phyloP scores from a whole-genome alignment of 2,329 filamentous ascomycete species.

The Monosporascus cannonballus region DNA sequence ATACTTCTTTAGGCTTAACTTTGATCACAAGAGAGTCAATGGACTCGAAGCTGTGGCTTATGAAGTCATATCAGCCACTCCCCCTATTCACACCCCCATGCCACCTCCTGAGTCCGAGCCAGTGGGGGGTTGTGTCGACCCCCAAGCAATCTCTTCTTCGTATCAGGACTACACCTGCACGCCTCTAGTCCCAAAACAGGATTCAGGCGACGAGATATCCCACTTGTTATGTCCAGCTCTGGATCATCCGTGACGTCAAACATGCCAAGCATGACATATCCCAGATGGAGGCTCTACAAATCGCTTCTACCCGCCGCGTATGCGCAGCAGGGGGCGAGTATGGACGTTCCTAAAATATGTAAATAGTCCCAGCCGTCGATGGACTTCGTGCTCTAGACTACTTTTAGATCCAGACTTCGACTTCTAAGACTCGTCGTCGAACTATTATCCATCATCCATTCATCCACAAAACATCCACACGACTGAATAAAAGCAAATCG shows the following conservation, averaged over 20 bases:
- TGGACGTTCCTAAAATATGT: conserved; percentile 7
- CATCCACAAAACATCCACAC: neutral
- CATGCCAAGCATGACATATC: conserved; percentile 6
- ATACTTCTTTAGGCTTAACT: neutral
- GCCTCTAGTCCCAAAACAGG: conserved; percentile 6
- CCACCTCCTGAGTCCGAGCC: neutral
- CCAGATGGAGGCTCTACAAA: neutral
- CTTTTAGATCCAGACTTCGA: neutral
- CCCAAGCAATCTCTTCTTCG: neutral
- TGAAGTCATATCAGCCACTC: neutral
- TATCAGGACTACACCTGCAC: neutral
- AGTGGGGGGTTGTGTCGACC: neutral
- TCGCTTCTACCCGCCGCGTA: neutral
- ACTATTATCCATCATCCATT: neutral
- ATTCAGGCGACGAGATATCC: conserved; percentile 1
- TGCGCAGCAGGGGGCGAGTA: neutral
- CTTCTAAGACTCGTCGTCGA: too few species aligned
- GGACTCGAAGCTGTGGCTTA: neutral
- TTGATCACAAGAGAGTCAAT: neutral
- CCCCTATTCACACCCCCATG: neutral
- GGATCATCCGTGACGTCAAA: conserved; percentile 10
- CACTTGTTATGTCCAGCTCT: conserved; percentile 2
- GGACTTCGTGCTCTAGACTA: neutral
- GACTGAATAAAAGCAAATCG: neutral
- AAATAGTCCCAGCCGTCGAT: conserved; percentile 7